Conservation (phyloP, 805 yeast species). For the Isabelozyma pseudorhagii region DNA sequence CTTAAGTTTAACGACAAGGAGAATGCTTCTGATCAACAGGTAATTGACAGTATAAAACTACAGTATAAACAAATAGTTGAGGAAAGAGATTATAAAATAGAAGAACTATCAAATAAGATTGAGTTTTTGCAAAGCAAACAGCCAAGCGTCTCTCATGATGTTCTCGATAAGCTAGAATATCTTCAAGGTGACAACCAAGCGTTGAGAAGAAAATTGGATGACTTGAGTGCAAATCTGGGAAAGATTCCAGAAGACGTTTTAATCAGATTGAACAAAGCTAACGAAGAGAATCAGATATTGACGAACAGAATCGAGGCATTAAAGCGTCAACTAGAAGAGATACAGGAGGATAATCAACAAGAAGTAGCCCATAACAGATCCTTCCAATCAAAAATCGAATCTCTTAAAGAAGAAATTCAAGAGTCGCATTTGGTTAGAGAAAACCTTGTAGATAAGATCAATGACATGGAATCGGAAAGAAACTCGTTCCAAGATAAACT, state of each 20-base stretch:
- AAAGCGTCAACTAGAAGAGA: not conserved
- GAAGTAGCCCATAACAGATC: not conserved
- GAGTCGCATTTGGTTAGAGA: conserved; percentile 2
- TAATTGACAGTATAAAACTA: conserved; percentile 3
- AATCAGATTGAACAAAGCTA: not conserved
- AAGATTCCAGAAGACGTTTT: not conserved
- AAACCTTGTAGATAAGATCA: conserved; percentile 6
- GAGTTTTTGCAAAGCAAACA: conserved; percentile 4
- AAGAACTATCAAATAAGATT: conserved; percentile 4
- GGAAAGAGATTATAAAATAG: conserved; percentile 3
- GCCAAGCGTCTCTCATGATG: conserved; percentile 8
- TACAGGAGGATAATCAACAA: not conserved
- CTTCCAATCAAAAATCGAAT: not conserved
- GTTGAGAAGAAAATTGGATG: conserved; percentile 10
- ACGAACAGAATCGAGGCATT: not conserved
- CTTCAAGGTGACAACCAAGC: conserved; percentile 16
- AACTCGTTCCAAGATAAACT: not conserved
- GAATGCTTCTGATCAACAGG: not conserved
- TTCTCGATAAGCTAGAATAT: conserved; percentile 13
- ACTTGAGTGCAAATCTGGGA: not conserved
- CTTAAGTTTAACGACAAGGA: conserved; percentile 7
- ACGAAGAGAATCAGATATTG: not conserved
- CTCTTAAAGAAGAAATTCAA: not conserved
- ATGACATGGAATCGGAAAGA: not conserved
- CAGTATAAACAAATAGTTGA: conserved; percentile 4